Percentiles rank a stretch among this genome's conserved stretches.
phyloP scores from a whole-genome alignment of 768 basidiomycete genomes.

The Tricholoma sp. region DNA sequence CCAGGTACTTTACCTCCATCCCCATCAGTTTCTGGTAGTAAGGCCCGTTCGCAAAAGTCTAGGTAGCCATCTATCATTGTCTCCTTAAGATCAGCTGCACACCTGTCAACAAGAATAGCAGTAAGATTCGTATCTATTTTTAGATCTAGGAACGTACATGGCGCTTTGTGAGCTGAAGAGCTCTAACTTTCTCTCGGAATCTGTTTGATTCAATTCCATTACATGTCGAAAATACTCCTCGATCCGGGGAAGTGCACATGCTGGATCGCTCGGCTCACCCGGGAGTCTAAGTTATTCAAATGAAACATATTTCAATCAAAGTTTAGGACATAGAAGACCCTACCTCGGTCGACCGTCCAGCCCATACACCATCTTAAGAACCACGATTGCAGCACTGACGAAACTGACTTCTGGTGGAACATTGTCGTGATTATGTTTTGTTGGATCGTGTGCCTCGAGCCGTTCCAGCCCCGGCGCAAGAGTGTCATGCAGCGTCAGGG shows the following conservation, averaged over 20 bases:
- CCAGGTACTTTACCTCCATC: constrained; percentile 18
- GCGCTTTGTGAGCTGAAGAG: constrained; percentile 39
- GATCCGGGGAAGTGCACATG: constrained; percentile 49
- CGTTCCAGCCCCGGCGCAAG: constrained; percentile 40
- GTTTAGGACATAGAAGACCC: neutral
- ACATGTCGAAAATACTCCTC: constrained; percentile 44
- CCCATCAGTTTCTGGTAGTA: constrained; percentile 27
- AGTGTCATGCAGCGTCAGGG: constrained; percentile 53
- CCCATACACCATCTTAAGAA: constrained; percentile 83
- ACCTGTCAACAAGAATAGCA: constrained; percentile 31
- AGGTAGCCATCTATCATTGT: constrained; percentile 59
- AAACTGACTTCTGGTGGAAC: constrained; percentile 65
- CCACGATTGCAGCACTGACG: constrained; percentile 54
- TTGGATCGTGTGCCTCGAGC: constrained; percentile 33
- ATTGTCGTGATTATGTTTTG: constrained; percentile 53
- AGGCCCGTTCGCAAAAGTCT: constrained; percentile 50
- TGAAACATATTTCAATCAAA: neutral
- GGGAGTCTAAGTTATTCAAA: constrained; percentile 33
- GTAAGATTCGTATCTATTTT: neutral
- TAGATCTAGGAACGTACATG: constrained; percentile 35
- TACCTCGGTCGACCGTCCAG: constrained; percentile 66
- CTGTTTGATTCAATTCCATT: constrained; percentile 29
- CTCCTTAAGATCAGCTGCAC: constrained; percentile 46
- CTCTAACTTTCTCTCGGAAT: constrained; percentile 23
- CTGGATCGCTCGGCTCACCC: constrained; percentile 46